Evolutionary conservation across 1,139 yeast species (phyloP).

Genomic region (Debaryomyces fabryi): DNA sequence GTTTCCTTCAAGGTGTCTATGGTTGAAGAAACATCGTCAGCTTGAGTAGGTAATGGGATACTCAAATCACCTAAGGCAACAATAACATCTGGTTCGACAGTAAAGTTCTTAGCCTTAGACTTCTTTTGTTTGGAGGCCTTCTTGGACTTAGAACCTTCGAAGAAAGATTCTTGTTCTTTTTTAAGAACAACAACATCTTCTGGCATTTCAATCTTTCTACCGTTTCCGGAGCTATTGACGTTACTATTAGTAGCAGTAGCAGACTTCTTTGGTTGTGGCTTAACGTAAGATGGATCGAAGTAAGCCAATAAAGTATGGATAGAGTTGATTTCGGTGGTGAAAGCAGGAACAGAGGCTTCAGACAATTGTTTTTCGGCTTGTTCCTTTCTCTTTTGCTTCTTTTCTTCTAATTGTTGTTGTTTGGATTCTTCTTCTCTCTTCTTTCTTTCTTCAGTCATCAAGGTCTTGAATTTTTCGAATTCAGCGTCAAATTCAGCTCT

Average conservation of each 20-base stretch:
- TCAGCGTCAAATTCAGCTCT: conserved; percentile 71
- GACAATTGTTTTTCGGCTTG: conserved; percentile 67
- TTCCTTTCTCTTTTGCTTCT: conserved; percentile 61
- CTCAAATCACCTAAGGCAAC: conserved; percentile 77
- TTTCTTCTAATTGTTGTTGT: conserved; percentile 56
- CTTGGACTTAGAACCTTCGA: conserved; percentile 54
- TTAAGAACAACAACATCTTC: conserved; percentile 65
- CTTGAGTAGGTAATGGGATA: conserved; percentile 77
- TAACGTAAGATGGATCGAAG: conserved; percentile 80
- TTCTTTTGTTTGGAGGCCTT: conserved; percentile 49
- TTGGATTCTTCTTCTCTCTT: conserved; percentile 72
- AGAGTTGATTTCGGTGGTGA: conserved; percentile 69
- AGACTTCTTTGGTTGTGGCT: conserved; percentile 47
- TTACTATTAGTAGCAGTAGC: conserved; percentile 26
- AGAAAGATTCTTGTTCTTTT: conserved; percentile 63
- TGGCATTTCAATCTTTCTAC: conserved; percentile 60
- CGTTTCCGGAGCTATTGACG: conserved; percentile 24
- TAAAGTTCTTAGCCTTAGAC: conserved; percentile 50
- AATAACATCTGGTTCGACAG: conserved; percentile 80
- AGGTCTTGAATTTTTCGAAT: conserved; percentile 69
- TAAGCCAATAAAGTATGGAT: conserved; percentile 71
- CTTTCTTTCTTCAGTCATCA: conserved; percentile 68
- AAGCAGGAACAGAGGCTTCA: conserved; percentile 83
- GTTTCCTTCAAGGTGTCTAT: conserved; percentile 73
- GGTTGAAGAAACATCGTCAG: conserved; percentile 72